These are phyloP conservation scores for Phytophthora megakarya DNA, from an alignment of 352 stramenopile genomes.

Conservation along the genomic window DNA sequence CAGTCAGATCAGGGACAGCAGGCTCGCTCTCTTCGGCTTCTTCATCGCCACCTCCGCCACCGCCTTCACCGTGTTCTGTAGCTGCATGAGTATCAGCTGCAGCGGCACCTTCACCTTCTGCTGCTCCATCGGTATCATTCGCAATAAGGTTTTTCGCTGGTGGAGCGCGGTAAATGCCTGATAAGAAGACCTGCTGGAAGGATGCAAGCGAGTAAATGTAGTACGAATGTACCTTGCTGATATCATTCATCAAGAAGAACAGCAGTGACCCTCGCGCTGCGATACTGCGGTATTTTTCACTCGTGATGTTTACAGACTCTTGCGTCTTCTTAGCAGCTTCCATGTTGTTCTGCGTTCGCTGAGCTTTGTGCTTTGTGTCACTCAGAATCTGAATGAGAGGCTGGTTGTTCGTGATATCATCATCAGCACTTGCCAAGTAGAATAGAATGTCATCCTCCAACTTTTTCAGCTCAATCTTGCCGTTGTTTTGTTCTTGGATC, in stretches of 20 bases:
- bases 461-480: constrained; percentile 97
- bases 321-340: constrained; percentile 93
- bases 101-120: constrained; percentile 37
- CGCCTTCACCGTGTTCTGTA: constrained; percentile 20
- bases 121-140: constrained; percentile 33
- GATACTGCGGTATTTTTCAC: constrained; percentile 95
- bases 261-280: constrained; percentile 92
- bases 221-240: constrained; percentile 97
- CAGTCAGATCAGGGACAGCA: constrained; percentile 67
- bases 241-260: constrained; percentile 98
- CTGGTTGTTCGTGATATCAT: constrained; percentile 98
- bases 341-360: constrained; percentile 92
- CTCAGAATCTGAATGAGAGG: constrained; percentile 96
- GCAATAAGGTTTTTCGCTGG: constrained; percentile 41
- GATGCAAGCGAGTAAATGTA: constrained; percentile 97
- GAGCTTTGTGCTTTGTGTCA: constrained; percentile 94
- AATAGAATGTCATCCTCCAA: constrained; percentile 95
- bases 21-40: constrained; percentile 25
- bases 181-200: constrained; percentile 96
- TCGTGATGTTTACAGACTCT: constrained; percentile 92
- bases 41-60: constrained; percentile 39
- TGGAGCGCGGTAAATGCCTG: constrained; percentile 93
- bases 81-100: constrained; percentile 22
- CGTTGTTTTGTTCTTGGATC: constrained; percentile 95
- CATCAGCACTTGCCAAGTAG: constrained; percentile 94